Evolutionary conservation across 352 stramenopile species (phyloP), one percentile per base, ranked within the genome.

Genomic region (Phytophthora gonapodyides): DNA sequence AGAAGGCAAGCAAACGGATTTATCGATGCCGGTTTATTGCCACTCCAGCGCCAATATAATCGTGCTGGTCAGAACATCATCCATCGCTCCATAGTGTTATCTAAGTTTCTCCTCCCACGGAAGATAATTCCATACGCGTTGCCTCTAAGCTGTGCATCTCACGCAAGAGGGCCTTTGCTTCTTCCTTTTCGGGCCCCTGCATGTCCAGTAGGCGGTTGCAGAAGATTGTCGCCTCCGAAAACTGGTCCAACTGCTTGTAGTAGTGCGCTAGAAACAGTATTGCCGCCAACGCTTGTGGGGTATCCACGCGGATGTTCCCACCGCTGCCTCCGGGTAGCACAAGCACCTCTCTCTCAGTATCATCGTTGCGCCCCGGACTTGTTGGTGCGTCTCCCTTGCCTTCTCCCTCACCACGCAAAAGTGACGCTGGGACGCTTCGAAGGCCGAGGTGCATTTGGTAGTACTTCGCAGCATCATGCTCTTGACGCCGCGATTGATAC

Each of bases 191-290:
- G 1, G 82, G 84, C 2, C 86, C 86, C 45, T 91, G 80, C 38
- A 92, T 73, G 33, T 95, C 86, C 17, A 93, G 31, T 16, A 95
- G 63, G 11, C 83, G 76, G 42, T 91, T 91, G 67, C 86, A 95
- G 52, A 91, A 89, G 19, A 89, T 70, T 15, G 65, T 76, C 5
- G 86, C 84, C 40, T 84, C 72, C 0, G 57, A 38, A 27, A 86
- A 90, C 16, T 57, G 66, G 1, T 76, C 73, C n/a, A 89, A 43
- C 21, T 93, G 72, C 63, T 92, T 93, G 64, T 83, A 93, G 62
- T 90, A 95, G 51, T 91, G 88, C 13, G 80, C 84, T 40, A 95
- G 81, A 48, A 89, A 93, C 19, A 93, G 60, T 53, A 89, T 84
- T 42, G 79, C 75, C 7, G 76, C 69, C 27, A 91, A 57, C 3